These are phyloP conservation scores for Sonneratia caseolaris DNA, from an alignment of 345 rosid species.

Conservation along the genomic window DNA sequence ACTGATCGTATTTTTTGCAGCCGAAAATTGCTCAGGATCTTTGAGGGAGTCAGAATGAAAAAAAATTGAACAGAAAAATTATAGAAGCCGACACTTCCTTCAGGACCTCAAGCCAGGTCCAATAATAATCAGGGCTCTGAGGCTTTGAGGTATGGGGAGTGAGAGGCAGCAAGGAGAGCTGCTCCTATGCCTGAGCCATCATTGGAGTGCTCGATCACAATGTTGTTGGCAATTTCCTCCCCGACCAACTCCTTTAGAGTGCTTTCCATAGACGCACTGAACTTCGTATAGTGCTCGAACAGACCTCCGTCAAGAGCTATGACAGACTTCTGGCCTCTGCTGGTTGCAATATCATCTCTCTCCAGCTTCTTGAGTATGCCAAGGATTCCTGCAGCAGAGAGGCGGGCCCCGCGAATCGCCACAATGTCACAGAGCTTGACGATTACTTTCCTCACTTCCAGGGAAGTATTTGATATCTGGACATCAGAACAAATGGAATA, in stretches of 20 bases:
- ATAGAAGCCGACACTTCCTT: background rate
- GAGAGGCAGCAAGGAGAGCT: slow-evolving; percentile 73
- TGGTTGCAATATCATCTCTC: slow-evolving; percentile 29
- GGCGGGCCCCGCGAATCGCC: slow-evolving; percentile 61
- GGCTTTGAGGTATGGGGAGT: slow-evolving; percentile 41
- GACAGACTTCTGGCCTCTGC: slow-evolving; percentile 39
- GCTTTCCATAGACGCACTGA: slow-evolving; percentile 41
- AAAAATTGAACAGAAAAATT: background rate
- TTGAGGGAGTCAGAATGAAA: background rate
- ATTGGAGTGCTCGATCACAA: slow-evolving; percentile 39
- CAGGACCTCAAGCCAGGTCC: background rate
- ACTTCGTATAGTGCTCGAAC: slow-evolving; percentile 61
- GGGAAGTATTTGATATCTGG: slow-evolving; percentile 51
- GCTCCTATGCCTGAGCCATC: slow-evolving; percentile 91
- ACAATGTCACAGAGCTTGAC: slow-evolving; percentile 49
- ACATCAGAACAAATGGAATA: background rate
- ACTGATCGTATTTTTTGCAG: background rate
- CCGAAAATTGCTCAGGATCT: no score
- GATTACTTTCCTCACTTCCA: slow-evolving; percentile 50
- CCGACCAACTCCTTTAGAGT: slow-evolving; percentile 55
- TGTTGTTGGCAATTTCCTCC: slow-evolving; percentile 25
- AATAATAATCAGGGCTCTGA: slow-evolving; percentile 16
- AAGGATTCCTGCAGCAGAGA: slow-evolving; percentile 64
- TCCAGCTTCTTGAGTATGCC: slow-evolving; percentile 73
- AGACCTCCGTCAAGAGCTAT: slow-evolving; percentile 66